Evolutionary conservation across 2,329 filamentous ascomycete species (phyloP), one percentile per base, ranked within the genome.

Genomic region (Exophiala sideris): DNA sequence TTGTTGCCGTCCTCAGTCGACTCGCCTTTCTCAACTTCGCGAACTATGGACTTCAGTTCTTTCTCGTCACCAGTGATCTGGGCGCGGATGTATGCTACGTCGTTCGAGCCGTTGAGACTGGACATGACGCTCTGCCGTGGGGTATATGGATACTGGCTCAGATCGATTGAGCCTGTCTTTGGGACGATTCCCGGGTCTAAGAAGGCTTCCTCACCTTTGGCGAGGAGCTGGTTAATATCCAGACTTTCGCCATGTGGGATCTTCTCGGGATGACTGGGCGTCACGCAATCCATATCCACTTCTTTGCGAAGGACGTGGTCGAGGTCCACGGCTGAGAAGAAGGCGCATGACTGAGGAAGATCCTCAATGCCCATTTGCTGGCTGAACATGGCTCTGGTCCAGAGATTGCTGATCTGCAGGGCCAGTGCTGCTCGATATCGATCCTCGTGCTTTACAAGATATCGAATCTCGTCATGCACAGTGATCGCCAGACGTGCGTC

Each of bases 281-380:
- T 99, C 40, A 97, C 73, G 68, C 94, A 99, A 66, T 96, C 88
- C 89, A 99, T 95, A 69, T 99, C 88, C 3, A 99, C 95, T 71
- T 99, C 94, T 69, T 99, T 99, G 48, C 94, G 83, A n/a, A 99
- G 78, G 2, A 99, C 91, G 64, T 90, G 86, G 67, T 99, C 94
- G 61, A 99, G 89, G 67, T 99, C 94, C 5, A 99, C 84, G 3
- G 94, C 92, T 1, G 89, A 95, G 73, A 99, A 99, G 72, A 91
- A 99, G 7, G 94, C 94, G 65, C 91, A 96, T 0, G 88, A 85
- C 67, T 97, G 94, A 0, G 95, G 94, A 8, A 99, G 80, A 66
- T 99, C 94, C 60, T 95, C 79, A 65, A 99, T 99, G 56, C 94
- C 94, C 66, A 96, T 89, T 72, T 99, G 94, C 71, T 99, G 91